phyloP scores from a whole-genome alignment of 2,329 filamentous ascomycete species.

The Drechslera avenae region DNA sequence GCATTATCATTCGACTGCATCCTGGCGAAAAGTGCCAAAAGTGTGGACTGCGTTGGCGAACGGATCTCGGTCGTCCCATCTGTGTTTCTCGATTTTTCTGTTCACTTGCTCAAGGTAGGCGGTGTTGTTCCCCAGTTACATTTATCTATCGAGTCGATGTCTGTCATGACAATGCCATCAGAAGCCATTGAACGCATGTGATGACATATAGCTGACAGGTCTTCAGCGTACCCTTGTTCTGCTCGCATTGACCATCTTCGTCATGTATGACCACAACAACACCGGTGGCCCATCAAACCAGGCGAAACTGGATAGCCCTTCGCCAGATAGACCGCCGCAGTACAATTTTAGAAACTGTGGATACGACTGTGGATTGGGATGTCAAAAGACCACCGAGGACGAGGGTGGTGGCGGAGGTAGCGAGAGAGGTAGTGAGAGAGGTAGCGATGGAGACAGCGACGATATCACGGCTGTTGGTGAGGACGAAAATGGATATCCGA shows the following conservation, averaged over 20 bases:
- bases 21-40: neutral
- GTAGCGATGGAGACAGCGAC: slow-evolving; percentile 8
- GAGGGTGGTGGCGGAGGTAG: slow-evolving; percentile 19
- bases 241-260: neutral
- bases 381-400: slow-evolving; percentile 15
- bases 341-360: slow-evolving; percentile 30
- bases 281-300: neutral
- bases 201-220: neutral
- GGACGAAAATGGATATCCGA: neutral
- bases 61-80: neutral
- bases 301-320: neutral
- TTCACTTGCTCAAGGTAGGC: too few relatives aligned
- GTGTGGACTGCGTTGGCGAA: neutral
- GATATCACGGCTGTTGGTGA: slow-evolving; percentile 2
- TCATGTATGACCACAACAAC: slow-evolving; percentile 5
- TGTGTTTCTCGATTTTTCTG: neutral
- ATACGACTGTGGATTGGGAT: slow-evolving; percentile 32
- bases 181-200: neutral
- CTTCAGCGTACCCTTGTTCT: neutral
- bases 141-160: neutral
- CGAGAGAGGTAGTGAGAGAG: slow-evolving; percentile 9
- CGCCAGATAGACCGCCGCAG: slow-evolving; percentile 22
- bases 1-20: neutral
- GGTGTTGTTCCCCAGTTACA: too few relatives aligned
- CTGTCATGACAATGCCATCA: neutral